Evolutionary conservation across 2,329 filamentous ascomycete species (phyloP), one percentile per base, ranked within the genome.

Genomic region (Sphaceloma murrayae): DNA sequence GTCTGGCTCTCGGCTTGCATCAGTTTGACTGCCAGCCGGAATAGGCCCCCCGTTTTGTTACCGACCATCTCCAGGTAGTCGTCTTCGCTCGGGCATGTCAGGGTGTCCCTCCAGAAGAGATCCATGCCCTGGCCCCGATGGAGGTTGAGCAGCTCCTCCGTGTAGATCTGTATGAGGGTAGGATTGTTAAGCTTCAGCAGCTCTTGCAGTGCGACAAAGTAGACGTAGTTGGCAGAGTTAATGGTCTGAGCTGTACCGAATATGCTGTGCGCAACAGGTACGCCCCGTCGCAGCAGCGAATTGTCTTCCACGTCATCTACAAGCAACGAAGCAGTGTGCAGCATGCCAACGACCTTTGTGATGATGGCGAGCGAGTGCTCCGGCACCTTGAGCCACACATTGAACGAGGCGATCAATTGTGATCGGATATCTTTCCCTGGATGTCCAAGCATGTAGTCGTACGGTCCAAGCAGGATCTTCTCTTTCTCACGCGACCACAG

Each of bases 61-160:
- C 77, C 77, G 8, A 94, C 85, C 86, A 94, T 93, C 61, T 93
- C 83, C n/a, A 93, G 74, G 64, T 94, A 94, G 64, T 93, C 85
- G 52, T 87, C 83, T 63, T 91, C 85, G 39, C 76, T 83, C 10
- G 85, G 85, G 62, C 84, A 89, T 14, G 81, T 88, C 48, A 91
- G 68, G 18, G 80, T 85, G 64, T 91, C 85, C 46, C 85, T 75
- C 86, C 87, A 94, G 67, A 84, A 91, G 27, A 94, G 73, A 55
- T 94, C 87, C 82, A 93, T 88, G 52, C 86, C 85, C 63, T 94
- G 86, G 14, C 86, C 86, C 21, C 85, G 72, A 62, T 94, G 85
- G 39, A 94, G 75, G 60, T 91, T 87, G 50, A 88, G 65, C 22
- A 94, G 72, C 66, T 93, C 86, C 50, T 91, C 84, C 11, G 81